Conservation (phyloP, 164 flowering plant genomes). For the Kingdonia uniflora region DNA sequence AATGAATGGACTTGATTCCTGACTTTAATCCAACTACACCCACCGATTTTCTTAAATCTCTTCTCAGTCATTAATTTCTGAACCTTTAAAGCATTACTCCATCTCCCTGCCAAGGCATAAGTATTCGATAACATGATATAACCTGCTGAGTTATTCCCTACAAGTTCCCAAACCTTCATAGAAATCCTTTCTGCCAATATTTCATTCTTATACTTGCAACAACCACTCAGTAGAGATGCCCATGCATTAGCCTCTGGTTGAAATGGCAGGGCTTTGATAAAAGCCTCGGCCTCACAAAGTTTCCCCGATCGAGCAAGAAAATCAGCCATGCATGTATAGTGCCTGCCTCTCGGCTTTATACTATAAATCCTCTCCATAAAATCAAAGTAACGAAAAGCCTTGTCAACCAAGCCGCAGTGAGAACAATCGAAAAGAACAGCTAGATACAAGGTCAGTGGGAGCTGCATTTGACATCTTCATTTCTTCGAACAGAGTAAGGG, state of each 20-base stretch:
- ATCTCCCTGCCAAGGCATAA: slow-evolving; percentile 51
- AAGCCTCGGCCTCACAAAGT: slow-evolving; percentile 43
- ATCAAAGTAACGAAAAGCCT: slow-evolving; percentile 36
- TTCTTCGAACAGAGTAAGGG: slow-evolving; percentile 38
- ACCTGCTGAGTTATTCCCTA: slow-evolving; percentile 31
- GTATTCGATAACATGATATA: slow-evolving; percentile 51
- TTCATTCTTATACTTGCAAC: slow-evolving; percentile 35
- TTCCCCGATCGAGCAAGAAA: slow-evolving; percentile 50
- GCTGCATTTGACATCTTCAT: slow-evolving; percentile 24
- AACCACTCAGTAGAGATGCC: slow-evolving; percentile 53
- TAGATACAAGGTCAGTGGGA: slow-evolving; percentile 36
- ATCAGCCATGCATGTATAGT: slow-evolving; percentile 51
- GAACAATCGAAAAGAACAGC: slow-evolving; percentile 56
- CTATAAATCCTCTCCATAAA: slow-evolving; percentile 41
- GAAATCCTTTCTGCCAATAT: slow-evolving; percentile 38
- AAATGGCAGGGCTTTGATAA: slow-evolving; percentile 40
- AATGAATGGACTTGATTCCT: slow-evolving; percentile 35
- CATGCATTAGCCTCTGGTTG: slow-evolving; percentile 41
- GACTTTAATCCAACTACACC: slow-evolving; percentile 57
- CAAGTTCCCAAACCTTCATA: slow-evolving; percentile 26
- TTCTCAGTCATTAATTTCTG: slow-evolving; percentile 41
- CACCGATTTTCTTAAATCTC: slow-evolving; percentile 41
- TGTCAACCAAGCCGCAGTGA: slow-evolving; percentile 55
- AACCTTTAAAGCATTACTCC: slow-evolving; percentile 37
- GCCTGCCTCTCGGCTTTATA: slow-evolving; percentile 38